Percentiles rank a stretch among this genome's conserved stretches.
Evolutionary conservation across 139 green algal species (phyloP).

Genomic region (Coccomyxa sp.): DNA sequence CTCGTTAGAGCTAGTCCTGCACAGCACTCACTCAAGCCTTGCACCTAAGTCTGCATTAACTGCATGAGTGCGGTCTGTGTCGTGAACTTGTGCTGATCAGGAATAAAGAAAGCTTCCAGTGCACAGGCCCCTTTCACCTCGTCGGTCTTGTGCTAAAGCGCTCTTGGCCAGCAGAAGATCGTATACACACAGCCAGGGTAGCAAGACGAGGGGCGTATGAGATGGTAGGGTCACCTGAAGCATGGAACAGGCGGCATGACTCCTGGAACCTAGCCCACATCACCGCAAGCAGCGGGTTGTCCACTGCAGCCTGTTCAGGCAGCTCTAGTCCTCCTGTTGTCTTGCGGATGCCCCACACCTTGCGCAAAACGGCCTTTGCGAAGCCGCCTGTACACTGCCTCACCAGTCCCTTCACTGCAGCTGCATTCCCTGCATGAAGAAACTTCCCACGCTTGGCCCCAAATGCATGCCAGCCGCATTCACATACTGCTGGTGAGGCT

Average conservation of each 20-base stretch:
- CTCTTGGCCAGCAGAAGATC: background rate
- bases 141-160: no score
- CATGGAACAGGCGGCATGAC: slow-evolving; percentile 11
- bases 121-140: no score
- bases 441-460: background rate
- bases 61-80: background rate
- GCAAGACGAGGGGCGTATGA: background rate
- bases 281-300: slow-evolving; percentile 7
- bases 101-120: background rate
- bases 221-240: background rate
- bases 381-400: background rate
- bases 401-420: background rate
- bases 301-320: background rate
- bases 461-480: background rate
- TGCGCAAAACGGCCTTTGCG: background rate
- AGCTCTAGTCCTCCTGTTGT: background rate
- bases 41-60: background rate
- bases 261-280: slow-evolving; percentile 14
- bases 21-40: background rate
- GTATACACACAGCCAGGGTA: background rate
- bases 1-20: background rate
- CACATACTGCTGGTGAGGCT: background rate
- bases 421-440: background rate
- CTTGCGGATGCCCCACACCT: background rate
- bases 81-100: background rate